These are phyloP conservation scores for Ophiocordyceps unilateralis DNA, from an alignment of 2,329 filamentous ascomycete genomes.

Conservation along the genomic window DNA sequence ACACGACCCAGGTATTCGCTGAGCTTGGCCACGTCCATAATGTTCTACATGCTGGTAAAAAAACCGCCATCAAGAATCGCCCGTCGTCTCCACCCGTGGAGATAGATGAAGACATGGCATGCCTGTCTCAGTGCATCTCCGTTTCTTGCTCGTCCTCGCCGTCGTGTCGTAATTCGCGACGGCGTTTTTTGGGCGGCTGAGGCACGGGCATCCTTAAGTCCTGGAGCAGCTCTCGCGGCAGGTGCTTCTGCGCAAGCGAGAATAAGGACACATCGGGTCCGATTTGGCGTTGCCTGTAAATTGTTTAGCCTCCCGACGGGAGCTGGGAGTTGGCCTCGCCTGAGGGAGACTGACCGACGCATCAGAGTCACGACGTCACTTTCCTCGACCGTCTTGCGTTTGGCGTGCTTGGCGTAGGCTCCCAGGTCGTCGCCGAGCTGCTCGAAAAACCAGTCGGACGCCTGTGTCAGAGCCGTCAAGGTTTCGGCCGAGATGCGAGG, in stretches of 20 bases:
- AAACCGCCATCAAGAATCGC: conserved; percentile 62
- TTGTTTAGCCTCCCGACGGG: conserved; percentile 10
- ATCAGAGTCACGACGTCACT: conserved; percentile 68
- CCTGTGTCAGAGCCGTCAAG: conserved; percentile 57
- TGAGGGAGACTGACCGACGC: conserved; percentile 46
- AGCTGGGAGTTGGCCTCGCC: conserved; percentile 3
- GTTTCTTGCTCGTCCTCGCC: conserved; percentile 16
- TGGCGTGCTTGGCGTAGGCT: conserved; percentile 66
- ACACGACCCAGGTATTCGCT: conserved; percentile 56
- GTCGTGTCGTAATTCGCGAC: conserved; percentile 13
- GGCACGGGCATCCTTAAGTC: conserved; percentile 57
- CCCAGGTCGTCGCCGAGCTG: conserved; percentile 66
- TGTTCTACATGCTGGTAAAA: conserved; percentile 91
- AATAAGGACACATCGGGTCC: conserved; percentile 59
- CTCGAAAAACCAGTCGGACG: conserved; percentile 85
- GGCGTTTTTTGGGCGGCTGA: conserved; percentile 29
- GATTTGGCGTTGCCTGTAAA: conserved; percentile 57
- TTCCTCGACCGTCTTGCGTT: conserved; percentile 72
- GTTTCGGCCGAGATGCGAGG: conserved; percentile 58
- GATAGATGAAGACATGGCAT: conserved; percentile 53
- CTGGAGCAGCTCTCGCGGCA: conserved; percentile 69
- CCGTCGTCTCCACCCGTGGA: conserved; percentile 59
- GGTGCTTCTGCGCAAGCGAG: conserved; percentile 65
- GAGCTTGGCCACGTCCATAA: conserved; percentile 70
- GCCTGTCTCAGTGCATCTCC: conserved; percentile 11